phyloP scores from a whole-genome alignment of 352 stramenopile species.

The Pythium folliculosum region DNA sequence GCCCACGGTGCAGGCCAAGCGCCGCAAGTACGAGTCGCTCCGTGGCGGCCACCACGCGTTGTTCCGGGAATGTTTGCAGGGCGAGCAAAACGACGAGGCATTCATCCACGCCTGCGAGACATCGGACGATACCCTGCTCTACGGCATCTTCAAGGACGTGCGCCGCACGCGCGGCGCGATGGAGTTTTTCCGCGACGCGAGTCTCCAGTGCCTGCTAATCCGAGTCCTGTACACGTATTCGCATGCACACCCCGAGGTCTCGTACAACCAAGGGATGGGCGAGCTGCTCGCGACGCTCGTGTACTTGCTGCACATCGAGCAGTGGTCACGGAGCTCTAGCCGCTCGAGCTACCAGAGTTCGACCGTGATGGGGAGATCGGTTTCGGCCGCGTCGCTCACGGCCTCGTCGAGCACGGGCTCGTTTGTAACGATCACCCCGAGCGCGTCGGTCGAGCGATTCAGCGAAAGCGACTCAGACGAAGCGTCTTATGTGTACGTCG shows the following conservation, averaged over 20 bases:
- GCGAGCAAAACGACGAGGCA: constrained; percentile 34
- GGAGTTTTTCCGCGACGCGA: constrained; percentile 53
- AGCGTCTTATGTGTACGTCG: constrained; percentile 69
- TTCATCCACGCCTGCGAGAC: constrained; percentile 64
- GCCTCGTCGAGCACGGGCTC: constrained; percentile 21
- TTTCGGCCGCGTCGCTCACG: constrained; percentile 15
- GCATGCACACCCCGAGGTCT: constrained; percentile 57
- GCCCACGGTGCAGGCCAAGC: constrained; percentile 35
- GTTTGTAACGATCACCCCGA: constrained; percentile 23
- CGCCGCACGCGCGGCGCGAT: constrained; percentile 60
- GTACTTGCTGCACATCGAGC: constrained; percentile 71
- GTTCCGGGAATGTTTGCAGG: constrained; percentile 35
- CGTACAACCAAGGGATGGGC: constrained; percentile 81
- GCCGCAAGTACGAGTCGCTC: constrained; percentile 43
- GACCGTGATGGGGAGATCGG: constrained; percentile 18
- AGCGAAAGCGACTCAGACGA: constrained; percentile 50
- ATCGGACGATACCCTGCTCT: constrained; percentile 50
- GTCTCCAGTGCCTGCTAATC: constrained; percentile 59
- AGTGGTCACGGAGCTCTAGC: constrained; percentile 32
- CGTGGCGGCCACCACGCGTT: constrained; percentile 35
- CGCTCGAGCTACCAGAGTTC: constrained; percentile 7
- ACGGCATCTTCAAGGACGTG: constrained; percentile 78
- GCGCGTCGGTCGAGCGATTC: constrained; percentile 31
- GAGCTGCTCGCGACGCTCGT: constrained; percentile 74
- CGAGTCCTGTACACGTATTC: constrained; percentile 77